A percentile compares a stretch with the other conserved stretches of the same genome.
Evolutionary conservation across 257 asterid genomes (phyloP).

Genomic region (Rubia yunnanensis): DNA sequence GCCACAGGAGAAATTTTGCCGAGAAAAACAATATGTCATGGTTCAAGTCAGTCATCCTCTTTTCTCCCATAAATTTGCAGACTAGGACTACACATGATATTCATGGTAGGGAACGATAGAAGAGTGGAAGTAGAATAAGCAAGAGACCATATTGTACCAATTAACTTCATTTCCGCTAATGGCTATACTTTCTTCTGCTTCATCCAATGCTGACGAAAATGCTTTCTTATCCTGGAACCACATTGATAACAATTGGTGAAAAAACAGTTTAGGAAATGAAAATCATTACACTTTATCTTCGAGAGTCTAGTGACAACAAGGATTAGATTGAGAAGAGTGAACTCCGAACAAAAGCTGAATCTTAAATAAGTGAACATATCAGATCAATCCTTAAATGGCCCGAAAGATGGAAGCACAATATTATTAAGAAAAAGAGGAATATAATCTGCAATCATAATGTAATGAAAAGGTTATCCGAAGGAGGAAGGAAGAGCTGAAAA

Average conservation of each 20-base stretch:
- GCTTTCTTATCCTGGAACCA: conserved; percentile 22
- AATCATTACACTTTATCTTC: neutral
- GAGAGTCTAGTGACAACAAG: neutral
- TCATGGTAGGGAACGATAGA: neutral
- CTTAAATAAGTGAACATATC: neutral
- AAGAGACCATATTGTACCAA: conserved; percentile 4
- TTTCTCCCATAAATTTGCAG: neutral
- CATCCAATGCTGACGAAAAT: conserved; percentile 21
- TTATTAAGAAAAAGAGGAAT: neutral
- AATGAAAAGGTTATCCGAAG: neutral
- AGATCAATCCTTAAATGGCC: neutral
- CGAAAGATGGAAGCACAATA: neutral
- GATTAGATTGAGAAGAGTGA: neutral
- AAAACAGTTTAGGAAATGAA: neutral
- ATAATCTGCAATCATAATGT: neutral
- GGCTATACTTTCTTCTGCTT: conserved; percentile 11
- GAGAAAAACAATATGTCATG: neutral
- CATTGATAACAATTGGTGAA: neutral
- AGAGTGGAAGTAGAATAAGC: neutral
- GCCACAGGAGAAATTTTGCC: too few species aligned
- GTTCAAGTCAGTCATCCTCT: neutral
- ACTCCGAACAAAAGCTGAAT: neutral
- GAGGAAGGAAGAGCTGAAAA: neutral
- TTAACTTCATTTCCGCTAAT: conserved; percentile 7
- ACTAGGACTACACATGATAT: neutral